Base-by-base conservation (phyloP, 441 rosid genomes). In the Corymbia calophylla region DNA sequence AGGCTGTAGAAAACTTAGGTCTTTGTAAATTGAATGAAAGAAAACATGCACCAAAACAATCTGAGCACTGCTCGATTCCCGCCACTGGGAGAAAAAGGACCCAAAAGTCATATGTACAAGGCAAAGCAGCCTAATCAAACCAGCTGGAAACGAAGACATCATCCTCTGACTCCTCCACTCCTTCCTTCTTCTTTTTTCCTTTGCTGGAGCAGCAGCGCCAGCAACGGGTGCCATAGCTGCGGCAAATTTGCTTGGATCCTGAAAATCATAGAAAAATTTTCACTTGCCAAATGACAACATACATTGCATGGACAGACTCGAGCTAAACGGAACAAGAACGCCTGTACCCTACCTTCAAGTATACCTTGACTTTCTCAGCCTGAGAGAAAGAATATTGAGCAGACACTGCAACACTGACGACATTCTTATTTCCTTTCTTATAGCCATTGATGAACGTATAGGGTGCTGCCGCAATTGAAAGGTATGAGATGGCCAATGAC, bases 201-300 rank as follows among this genome's bases (percentile, higher is more conserved):
- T 90, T 92, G 94, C 88, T 39, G 91, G 90, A 35, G 91, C 70
- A 25, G 58, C 88, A 87, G 88, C 91, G 0, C 89, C 94, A 54
- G 47, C 87, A 39, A 88, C 92, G 0, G 91, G 89, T 2, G 91
- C 92, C 53, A 89, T 94, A 21, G 93, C 92, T 49, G 88, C 93
- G 3, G 92, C 94, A 84, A 95, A 95, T 93, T 94, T 95, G 91
- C 94, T 92, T 15, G 96, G 96, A 89, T 94, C 94, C 95, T 94
- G 80, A 88, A 88, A 85, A 51, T 56, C 27, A 66, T 15, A 13
- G 60, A 60, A 47, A 32, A 58, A 23, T 23, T 17, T 1, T 82
- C 77, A n/a, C 18, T 84, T 47, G 49, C 16, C 51, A 44, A 19
- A 14, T 2, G 49, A 21, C 32, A 44, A 56, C 29, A 39, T 23